Percentiles rank a stretch among this genome's conserved stretches.
Conservation (phyloP, 2,329 filamentous ascomycete genomes). For the Phaeomoniella chlamydospora region DNA sequence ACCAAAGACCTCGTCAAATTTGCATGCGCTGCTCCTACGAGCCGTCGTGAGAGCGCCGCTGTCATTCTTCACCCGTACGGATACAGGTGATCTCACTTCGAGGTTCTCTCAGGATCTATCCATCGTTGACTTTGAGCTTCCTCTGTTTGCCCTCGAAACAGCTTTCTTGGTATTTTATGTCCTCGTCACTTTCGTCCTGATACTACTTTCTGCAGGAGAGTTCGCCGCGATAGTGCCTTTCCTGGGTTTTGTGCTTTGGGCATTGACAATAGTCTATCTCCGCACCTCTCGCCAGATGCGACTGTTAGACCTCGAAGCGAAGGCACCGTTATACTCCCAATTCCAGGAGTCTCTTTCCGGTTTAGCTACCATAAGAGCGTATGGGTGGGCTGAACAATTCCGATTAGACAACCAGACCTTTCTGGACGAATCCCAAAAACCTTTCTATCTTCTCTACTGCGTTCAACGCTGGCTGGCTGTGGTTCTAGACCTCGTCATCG, state of each 20-base stretch:
- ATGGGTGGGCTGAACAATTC: constrained; percentile 35
- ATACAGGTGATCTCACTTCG: constrained; percentile 1
- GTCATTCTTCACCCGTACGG: constrained; percentile 8
- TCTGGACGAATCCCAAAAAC: constrained; percentile 39
- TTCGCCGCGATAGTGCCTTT: constrained; percentile 36
- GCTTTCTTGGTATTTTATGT: background rate
- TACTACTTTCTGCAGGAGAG: constrained; percentile 32
- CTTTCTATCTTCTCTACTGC: constrained; percentile 42
- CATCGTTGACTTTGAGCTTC: constrained; percentile 2
- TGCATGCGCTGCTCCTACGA: background rate
- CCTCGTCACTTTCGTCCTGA: constrained; percentile 17
- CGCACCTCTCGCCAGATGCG: constrained; percentile 46
- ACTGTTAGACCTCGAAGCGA: constrained; percentile 46
- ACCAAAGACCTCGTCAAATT: background rate
- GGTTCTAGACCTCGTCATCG: constrained; percentile 34
- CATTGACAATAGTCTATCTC: constrained; percentile 43
- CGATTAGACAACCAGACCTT: constrained; percentile 30
- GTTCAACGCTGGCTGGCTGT: constrained; percentile 45
- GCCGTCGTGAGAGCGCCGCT: constrained; percentile 7
- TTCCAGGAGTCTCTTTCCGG: constrained; percentile 44
- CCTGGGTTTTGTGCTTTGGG: constrained; percentile 29
- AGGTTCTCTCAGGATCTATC: constrained; percentile 2
- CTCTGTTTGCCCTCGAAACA: background rate
- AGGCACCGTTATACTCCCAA: constrained; percentile 42
- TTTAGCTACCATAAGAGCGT: constrained; percentile 40